phyloP scores from a whole-genome alignment of 441 rosid species.

The Syzygium malaccense region DNA sequence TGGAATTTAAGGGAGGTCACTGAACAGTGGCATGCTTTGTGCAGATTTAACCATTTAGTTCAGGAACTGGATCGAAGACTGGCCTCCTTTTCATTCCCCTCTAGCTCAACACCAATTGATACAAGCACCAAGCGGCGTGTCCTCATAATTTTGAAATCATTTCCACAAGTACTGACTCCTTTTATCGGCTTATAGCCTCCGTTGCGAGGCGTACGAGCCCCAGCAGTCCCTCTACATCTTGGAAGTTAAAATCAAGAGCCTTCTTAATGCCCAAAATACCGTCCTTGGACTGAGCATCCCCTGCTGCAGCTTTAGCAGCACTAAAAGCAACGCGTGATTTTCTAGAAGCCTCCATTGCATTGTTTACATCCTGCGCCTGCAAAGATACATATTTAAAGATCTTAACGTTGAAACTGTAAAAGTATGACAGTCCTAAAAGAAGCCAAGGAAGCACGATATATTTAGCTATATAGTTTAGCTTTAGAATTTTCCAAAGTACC shows the following conservation, averaged over 20 bases:
- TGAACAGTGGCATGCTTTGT: not conserved
- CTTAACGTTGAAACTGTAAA: not conserved
- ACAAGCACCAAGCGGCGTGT: not conserved
- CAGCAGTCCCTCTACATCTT: slow-evolving; percentile 76
- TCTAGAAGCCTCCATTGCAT: slow-evolving; percentile 93
- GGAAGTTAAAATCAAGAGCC: slow-evolving; percentile 95
- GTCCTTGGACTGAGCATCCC: slow-evolving; percentile 48
- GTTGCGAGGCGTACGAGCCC: slow-evolving; percentile 78
- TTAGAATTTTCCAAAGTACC: not conserved
- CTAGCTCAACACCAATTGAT: not conserved
- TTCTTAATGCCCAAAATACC: slow-evolving; percentile 52
- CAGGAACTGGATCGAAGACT: not conserved
- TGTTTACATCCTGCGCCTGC: slow-evolving; percentile 79
- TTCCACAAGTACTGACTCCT: not conserved
- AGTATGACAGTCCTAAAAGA: not conserved
- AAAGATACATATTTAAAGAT: slow-evolving; percentile 12
- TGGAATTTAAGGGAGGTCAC: not conserved
- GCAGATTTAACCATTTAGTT: not conserved
- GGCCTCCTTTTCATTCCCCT: not conserved
- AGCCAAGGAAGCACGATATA: not conserved
- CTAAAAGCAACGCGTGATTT: slow-evolving; percentile 65
- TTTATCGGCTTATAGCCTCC: slow-evolving; percentile 56
- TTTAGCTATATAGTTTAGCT: not conserved
- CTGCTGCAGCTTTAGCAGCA: slow-evolving; percentile 42
- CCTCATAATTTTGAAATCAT: not conserved